Conservation (phyloP, 768 basidiomycete genomes). For the Dioszegia hungarica region DNA sequence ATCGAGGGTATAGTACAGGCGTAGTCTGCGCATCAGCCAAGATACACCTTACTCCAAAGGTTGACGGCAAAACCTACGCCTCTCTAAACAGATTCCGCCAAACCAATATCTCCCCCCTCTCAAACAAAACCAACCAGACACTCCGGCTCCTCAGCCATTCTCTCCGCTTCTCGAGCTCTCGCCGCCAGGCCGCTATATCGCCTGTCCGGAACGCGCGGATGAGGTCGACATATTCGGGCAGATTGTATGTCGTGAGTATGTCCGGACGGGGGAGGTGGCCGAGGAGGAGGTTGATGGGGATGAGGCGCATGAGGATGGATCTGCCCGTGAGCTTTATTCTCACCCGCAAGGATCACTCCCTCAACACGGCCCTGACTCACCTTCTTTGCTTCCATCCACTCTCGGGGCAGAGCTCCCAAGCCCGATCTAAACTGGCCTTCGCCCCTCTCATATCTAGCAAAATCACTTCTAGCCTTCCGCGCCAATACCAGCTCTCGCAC, state of each 20-base stretch:
- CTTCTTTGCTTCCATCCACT: conserved; percentile 24
- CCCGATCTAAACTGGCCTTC: conserved; percentile 32
- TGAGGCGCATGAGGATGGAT: conserved; percentile 37
- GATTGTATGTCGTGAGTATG: conserved; percentile 22
- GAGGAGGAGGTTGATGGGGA: conserved; percentile 36
- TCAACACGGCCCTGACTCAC: conserved; percentile 8
- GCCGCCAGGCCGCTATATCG: conserved; percentile 18
- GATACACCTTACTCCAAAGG: neutral
- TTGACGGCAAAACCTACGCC: conserved; percentile 13
- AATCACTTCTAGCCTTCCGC: conserved; percentile 28
- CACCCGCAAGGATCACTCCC: neutral
- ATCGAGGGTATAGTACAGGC: conserved; percentile 19
- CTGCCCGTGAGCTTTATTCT: conserved; percentile 9
- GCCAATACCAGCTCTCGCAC: conserved; percentile 41
- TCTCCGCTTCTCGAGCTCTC: conserved; percentile 16
- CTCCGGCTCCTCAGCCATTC: conserved; percentile 35
- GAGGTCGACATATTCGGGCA: conserved; percentile 24
- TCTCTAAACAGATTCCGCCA: conserved; percentile 36
- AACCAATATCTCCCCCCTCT: conserved; percentile 40
- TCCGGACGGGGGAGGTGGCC: conserved; percentile 22
- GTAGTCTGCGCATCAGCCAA: conserved; percentile 17
- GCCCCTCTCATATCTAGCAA: conserved; percentile 31
- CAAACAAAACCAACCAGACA: conserved; percentile 40
- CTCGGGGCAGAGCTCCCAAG: conserved; percentile 29
- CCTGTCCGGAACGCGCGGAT: neutral